Percentiles rank a stretch among this genome's conserved stretches.
Conservation (phyloP, 805 yeast species). For the Myxozyma neglecta region DNA sequence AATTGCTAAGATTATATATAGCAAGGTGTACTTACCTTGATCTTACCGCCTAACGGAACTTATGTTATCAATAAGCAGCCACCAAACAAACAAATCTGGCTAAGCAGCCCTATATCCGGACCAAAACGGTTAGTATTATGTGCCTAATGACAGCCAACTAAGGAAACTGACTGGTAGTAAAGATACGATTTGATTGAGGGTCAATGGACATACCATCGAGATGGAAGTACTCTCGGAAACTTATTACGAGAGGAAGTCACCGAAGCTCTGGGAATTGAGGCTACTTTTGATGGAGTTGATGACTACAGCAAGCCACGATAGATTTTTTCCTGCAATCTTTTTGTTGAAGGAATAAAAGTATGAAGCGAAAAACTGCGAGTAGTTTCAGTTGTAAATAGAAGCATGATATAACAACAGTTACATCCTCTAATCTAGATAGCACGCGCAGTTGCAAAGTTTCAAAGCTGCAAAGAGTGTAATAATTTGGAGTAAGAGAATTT, state of each 20-base stretch:
- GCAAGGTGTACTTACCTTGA: slow-evolving; percentile 83
- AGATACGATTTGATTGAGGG: slow-evolving; percentile 72
- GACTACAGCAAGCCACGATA: slow-evolving; percentile 20
- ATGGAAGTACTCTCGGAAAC: slow-evolving; percentile 51
- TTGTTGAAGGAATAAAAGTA: too few species aligned
- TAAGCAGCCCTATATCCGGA: slow-evolving; percentile 89
- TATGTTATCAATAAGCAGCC: slow-evolving; percentile 97
- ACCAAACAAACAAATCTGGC: slow-evolving; percentile 95
- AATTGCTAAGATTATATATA: slow-evolving; percentile 21
- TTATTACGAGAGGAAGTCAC: slow-evolving; percentile 51
- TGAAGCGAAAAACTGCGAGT: too few species aligned
- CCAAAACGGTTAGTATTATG: slow-evolving; percentile 57
- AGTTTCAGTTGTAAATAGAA: too few species aligned
- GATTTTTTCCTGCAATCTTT: not conserved
- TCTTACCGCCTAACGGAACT: slow-evolving; percentile 69
- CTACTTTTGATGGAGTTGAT: slow-evolving; percentile 31
- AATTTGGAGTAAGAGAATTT: too few species aligned
- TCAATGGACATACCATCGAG: slow-evolving; percentile 79
- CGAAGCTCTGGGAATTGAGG: slow-evolving; percentile 28
- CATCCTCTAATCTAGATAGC: too few species aligned
- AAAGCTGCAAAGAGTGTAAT: too few species aligned
- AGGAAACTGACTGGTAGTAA: slow-evolving; percentile 21
- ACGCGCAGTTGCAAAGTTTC: too few species aligned
- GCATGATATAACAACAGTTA: too few species aligned
- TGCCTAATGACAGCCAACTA: slow-evolving; percentile 24